Evolutionary conservation across 2,329 filamentous ascomycete genomes (phyloP), one percentile per base, ranked within the genome.

Genomic region (Colletotrichum spinosum): DNA sequence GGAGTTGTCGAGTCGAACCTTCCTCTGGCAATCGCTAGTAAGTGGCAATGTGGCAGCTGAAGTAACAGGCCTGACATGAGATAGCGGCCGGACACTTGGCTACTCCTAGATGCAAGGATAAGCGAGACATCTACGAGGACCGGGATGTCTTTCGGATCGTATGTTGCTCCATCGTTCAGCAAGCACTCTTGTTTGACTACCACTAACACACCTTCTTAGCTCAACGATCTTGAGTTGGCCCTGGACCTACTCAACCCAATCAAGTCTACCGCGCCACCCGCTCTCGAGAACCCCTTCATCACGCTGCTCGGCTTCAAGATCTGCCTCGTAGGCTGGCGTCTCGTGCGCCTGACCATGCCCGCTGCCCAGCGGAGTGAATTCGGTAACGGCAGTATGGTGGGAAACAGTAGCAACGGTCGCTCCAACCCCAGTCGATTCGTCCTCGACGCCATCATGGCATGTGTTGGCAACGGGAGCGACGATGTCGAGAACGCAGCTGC

Each of bases 361-460:
- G 51, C 58, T 2, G 58, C 58, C 7, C 52, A 61, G 15, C 12
- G 58, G 6, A 17, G 51, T 6, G 6, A 35, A 39, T 2, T 12
- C 1, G 17, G n/a, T 48, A 34, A n/a, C 13, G 12, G 11, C 0
- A 55, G 8, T 4, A 10, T 17, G 6, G n/a, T 61, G 25, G 52
- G 41, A 1, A 61, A 34, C 44, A 55, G n/a, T 34, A 34, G 8
- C 45, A 49, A 57, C 17, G 42, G 52, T 25, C 37, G 58, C 6
- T 61, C 58, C 3, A 61, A 61, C 9, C 58, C 58, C 12, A 61
- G 58, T 11, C 58, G 58, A 8, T 61, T 61, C 39, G 52, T 61
- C 2, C 6, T 61, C 44, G 58, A 61, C 15, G 58, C 58, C 37
- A 61, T 61, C n/a, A 61, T 61, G 58, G 58, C 58, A 7, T 61